Evolutionary conservation across 1,284 basidiomycete species (phyloP), one percentile per base, ranked within the genome.

Genomic region (Trichosporon coremiiforme): DNA sequence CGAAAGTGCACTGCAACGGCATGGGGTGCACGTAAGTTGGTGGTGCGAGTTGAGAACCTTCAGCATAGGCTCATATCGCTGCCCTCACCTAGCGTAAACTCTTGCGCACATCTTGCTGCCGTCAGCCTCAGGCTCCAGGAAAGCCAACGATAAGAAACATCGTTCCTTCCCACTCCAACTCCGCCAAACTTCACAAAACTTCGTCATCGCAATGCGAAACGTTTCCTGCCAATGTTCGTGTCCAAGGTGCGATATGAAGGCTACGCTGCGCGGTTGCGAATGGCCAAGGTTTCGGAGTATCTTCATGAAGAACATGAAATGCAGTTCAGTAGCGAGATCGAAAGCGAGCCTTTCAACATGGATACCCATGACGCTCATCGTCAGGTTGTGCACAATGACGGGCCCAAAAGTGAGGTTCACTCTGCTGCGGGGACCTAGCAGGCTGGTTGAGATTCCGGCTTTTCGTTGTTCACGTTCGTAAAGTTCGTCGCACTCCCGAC

Each of bases 281-380:
- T 53, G 50, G 8, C 7, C 50, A 53, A 53, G 22, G 50, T 53
- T 53, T 53, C 50, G 50, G 50, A 53, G 20, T 53, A 22, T 53
- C 50, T 17, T 53, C 9, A 20, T 22, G 50, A 25, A 53, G 50
- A 20, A 53, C 50, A 45, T n/a, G 17, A 22, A 53, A 53, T 53
- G 50, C 5, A 20, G 20, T 22, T 53, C 50, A 53, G 20, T 53
- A 53, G 50, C 47, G 50, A 53, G 20, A 53, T 20, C 50, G 50
- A 25, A 53, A 53, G 50, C 50, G 50, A 53, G 20, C 15, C 41
- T 45, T n/a, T 45, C 41, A 45, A 15, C 41, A 45, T 45, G 41
- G 41, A n/a, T 45, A 45, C 17, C 15, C 41, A 45, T 45, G 41
- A 45, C 17, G 41, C 17, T 17, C 41, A 6, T 7, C 17, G 38